Evolutionary conservation across 2,329 filamentous ascomycete genomes (phyloP).

Genomic region (Colletotrichum theobromicola): DNA sequence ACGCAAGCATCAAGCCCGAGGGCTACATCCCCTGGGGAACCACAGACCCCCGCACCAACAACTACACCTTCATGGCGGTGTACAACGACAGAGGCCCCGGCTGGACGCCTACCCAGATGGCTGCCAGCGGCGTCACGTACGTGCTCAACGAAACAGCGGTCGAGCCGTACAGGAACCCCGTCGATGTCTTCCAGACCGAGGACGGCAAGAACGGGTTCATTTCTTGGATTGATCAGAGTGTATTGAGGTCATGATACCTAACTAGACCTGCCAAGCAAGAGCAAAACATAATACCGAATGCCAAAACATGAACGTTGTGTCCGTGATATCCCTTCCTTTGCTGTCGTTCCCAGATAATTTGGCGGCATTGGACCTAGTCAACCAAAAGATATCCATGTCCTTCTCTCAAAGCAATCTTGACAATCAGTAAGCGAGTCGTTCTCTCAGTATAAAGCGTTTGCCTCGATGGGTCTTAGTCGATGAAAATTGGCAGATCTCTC

Average conservation of each 20-base stretch:
- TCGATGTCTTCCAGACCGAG: slow-evolving; percentile 15
- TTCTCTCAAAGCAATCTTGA: neutral
- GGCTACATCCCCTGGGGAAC: slow-evolving; percentile 62
- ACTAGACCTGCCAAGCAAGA: neutral
- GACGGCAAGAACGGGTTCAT: slow-evolving; percentile 8
- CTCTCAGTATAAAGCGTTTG: neutral
- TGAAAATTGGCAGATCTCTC: neutral
- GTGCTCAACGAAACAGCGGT: slow-evolving; percentile 45
- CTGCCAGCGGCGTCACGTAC: slow-evolving; percentile 42
- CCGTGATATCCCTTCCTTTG: neutral
- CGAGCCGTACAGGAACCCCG: slow-evolving; percentile 26
- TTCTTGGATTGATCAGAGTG: slow-evolving; percentile 20
- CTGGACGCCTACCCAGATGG: slow-evolving; percentile 53
- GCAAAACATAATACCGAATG: neutral
- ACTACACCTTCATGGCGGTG: slow-evolving; percentile 61
- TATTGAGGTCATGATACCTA: slow-evolving; percentile 4
- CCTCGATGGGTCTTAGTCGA: neutral
- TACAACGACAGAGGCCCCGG: slow-evolving; percentile 58
- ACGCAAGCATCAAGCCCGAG: slow-evolving; percentile 54
- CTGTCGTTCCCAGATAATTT: neutral
- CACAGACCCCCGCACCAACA: slow-evolving; percentile 42
- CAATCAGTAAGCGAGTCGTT: neutral
- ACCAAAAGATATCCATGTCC: neutral
- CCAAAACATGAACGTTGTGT: neutral
- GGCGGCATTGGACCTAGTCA: neutral